Conservation (phyloP, 2,329 filamentous ascomycete species). For the Zymoseptoria tritici region DNA sequence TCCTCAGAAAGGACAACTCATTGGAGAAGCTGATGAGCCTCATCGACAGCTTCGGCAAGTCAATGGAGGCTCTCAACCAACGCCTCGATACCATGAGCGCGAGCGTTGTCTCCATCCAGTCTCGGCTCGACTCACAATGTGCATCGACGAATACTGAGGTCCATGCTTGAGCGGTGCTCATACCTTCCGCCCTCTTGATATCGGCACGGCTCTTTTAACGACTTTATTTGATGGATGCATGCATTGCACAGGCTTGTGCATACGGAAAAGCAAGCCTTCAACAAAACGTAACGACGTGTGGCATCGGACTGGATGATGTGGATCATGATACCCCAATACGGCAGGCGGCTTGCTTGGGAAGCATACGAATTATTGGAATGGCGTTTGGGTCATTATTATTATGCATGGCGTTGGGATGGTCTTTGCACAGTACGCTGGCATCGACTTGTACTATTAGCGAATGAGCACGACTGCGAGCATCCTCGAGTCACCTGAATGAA, state of each 20-base stretch:
- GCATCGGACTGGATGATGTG: background rate
- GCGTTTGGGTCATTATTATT: background rate
- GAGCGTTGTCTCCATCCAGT: conserved; percentile 11
- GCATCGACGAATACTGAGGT: background rate
- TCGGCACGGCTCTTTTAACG: background rate
- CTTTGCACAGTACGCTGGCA: background rate
- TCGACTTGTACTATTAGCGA: background rate
- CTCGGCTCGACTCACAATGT: conserved; percentile 7
- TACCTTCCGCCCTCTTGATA: background rate
- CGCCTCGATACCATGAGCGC: conserved; percentile 17
- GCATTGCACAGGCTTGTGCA: background rate
- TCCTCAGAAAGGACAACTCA: conserved; percentile 18
- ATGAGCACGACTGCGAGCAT: background rate
- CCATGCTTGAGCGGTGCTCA: background rate
- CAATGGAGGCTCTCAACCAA: conserved; percentile 15
- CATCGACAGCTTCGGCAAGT: conserved; percentile 14
- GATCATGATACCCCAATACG: background rate
- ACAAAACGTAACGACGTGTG: background rate
- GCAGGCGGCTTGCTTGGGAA: background rate
- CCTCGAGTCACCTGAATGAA: background rate
- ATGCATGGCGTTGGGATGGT: background rate
- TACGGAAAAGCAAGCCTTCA: background rate
- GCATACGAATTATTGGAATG: background rate
- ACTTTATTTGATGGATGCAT: background rate
- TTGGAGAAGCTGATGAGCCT: conserved; percentile 15